Evolutionary conservation across 2,329 filamentous ascomycete species (phyloP).

Genomic region (Monilinia laxa): DNA sequence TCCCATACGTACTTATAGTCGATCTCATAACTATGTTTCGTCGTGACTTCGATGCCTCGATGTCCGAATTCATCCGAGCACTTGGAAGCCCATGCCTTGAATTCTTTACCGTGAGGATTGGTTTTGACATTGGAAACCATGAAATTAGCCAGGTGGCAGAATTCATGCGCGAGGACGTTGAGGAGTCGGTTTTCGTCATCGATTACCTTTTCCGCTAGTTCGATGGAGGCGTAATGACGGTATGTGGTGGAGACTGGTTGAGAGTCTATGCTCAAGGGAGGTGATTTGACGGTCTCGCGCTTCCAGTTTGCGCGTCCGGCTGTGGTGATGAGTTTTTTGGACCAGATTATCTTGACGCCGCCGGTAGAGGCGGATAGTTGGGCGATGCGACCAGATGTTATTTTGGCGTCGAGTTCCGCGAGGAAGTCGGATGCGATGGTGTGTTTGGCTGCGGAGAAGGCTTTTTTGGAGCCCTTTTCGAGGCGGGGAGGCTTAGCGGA

Average conservation of each 20-base stretch:
- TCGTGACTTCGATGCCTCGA: constrained; percentile 75
- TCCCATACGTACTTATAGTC: constrained; percentile 90
- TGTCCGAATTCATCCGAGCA: constrained; percentile 57
- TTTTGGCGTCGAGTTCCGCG: constrained; percentile 62
- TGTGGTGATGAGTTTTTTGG: constrained; percentile 75
- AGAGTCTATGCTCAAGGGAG: constrained; percentile 26
- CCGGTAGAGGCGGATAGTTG: constrained; percentile 62
- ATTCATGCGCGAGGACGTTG: constrained; percentile 94
- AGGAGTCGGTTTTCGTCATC: constrained; percentile 73
- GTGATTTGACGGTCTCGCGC: constrained; percentile 52
- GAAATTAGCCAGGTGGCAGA: constrained; percentile 90
- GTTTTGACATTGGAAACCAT: constrained; percentile 76
- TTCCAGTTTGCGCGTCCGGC: constrained; percentile 75
- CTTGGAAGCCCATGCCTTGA: constrained; percentile 70
- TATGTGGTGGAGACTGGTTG: constrained; percentile 34
- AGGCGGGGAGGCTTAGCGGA: constrained; percentile 41
- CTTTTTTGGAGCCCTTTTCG: constrained; percentile 51
- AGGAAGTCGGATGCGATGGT: constrained; percentile 64
- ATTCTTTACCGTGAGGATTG: constrained; percentile 79
- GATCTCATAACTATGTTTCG: constrained; percentile 86
- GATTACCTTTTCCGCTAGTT: constrained; percentile 86
- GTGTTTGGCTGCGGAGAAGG: constrained; percentile 63
- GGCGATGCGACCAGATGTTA: constrained; percentile 61
- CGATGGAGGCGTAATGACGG: constrained; percentile 71
- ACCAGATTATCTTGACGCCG: constrained; percentile 71